Evolutionary conservation across 345 rosid species (phyloP).

Genomic region (Chamaenerion angustifolium): DNA sequence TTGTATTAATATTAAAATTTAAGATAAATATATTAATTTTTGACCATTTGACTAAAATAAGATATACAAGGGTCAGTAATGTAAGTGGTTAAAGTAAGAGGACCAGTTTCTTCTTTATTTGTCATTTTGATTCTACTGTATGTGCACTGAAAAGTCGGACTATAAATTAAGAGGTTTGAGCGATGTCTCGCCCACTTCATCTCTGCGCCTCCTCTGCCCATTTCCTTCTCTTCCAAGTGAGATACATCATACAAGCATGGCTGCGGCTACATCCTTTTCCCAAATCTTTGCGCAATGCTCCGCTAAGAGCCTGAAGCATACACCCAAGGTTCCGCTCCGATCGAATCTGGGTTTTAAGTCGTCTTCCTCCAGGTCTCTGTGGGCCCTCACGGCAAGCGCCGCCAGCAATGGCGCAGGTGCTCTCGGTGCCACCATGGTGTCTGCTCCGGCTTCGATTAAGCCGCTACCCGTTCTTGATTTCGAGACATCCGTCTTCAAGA

Average conservation of each 20-base stretch:
- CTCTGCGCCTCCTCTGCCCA: background rate
- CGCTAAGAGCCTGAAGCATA: slow-evolving; percentile 13
- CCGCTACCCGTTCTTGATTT: slow-evolving; percentile 34
- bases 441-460: slow-evolving; percentile 24
- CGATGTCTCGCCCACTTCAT: background rate
- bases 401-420: slow-evolving; percentile 19
- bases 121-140: too few species aligned
- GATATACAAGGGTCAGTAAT: too few species aligned
- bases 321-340: slow-evolving; percentile 8
- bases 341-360: slow-evolving; percentile 26
- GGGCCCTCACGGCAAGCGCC: slow-evolving; percentile 16
- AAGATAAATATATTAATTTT: too few species aligned
- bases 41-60: too few species aligned
- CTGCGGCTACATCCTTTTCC: slow-evolving; percentile 36
- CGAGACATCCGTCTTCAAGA: slow-evolving; percentile 64
- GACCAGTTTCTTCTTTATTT: too few species aligned
- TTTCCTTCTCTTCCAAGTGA: background rate
- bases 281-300: slow-evolving; percentile 16
- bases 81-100: too few species aligned
- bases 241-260: slow-evolving; percentile 13
- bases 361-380: slow-evolving; percentile 21
- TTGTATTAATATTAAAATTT: too few species aligned
- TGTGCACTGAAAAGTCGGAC: background rate
- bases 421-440: slow-evolving; percentile 31
- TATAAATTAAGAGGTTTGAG: background rate